A percentile compares a stretch with the other conserved stretches of the same genome.
These are phyloP conservation scores for Pisolithus marmoratus DNA, from an alignment of 768 basidiomycete genomes.

Conservation along the genomic window DNA sequence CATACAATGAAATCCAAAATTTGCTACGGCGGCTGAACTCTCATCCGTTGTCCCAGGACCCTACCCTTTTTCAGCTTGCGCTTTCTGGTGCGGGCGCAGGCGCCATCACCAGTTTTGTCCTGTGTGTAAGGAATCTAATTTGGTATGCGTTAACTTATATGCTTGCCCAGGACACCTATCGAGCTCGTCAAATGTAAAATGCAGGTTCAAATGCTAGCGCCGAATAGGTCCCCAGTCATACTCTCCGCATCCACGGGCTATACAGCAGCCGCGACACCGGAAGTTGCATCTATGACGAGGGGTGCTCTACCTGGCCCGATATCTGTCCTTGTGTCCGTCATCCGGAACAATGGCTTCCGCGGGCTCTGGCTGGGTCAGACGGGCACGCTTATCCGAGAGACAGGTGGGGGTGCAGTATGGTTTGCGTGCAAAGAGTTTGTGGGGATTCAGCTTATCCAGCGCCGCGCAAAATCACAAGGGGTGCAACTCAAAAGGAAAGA, in stretches of 20 bases:
- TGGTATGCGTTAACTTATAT: neutral
- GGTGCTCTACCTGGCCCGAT: constrained; percentile 64
- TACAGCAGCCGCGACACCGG: constrained; percentile 8
- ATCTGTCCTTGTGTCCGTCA: constrained; percentile 54
- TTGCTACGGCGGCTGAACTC: constrained; percentile 41
- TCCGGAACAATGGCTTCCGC: constrained; percentile 63
- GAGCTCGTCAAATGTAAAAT: constrained; percentile 97
- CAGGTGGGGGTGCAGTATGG: constrained; percentile 88
- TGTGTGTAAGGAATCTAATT: constrained; percentile 45
- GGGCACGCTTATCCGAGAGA: constrained; percentile 89
- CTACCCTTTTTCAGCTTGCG: constrained; percentile 64
- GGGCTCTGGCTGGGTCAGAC: constrained; percentile 98
- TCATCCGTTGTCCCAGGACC: constrained; percentile 32
- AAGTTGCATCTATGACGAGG: constrained; percentile 6
- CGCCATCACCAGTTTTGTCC: constrained; percentile 74
- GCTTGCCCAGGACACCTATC: constrained; percentile 67
- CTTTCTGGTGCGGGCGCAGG: constrained; percentile 88
- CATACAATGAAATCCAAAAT: constrained; percentile 74
- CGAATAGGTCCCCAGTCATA: constrained; percentile 13
- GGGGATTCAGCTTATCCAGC: constrained; percentile 52
- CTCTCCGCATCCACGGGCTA: constrained; percentile 9
- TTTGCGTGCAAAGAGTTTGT: constrained; percentile 84
- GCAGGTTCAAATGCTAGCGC: constrained; percentile 87
- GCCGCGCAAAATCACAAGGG: constrained; percentile 31
- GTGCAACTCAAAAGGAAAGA: constrained; percentile 33